Percentiles rank a stretch among this genome's conserved stretches.
Evolutionary conservation across 768 basidiomycete genomes (phyloP).

Genomic region (Hebeloma cylindrosporum): DNA sequence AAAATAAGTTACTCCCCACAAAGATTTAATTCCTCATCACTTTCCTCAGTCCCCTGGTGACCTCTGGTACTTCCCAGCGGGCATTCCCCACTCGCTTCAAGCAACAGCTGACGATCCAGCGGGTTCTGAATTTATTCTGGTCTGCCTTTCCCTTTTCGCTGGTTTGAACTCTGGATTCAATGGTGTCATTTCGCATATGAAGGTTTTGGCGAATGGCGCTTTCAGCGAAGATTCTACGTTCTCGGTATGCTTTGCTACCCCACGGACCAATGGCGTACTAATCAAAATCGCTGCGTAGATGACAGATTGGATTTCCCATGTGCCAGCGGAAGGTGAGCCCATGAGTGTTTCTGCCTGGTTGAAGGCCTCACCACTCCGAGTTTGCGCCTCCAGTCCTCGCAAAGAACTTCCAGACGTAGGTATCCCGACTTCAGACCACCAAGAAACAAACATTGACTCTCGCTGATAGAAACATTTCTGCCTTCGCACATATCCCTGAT

Average conservation of each 20-base stretch:
- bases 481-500: conserved; percentile 55
- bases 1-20: conserved; percentile 1
- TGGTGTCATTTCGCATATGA: neutral
- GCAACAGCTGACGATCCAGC: conserved; percentile 46
- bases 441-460: conserved; percentile 18
- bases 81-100: conserved; percentile 55
- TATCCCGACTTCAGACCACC: neutral
- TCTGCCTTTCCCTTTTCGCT: neutral
- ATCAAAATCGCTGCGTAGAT: conserved; percentile 42
- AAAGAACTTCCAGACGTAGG: conserved; percentile 49
- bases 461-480: conserved; percentile 33
- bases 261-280: neutral
- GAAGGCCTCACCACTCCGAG: conserved; percentile 11
- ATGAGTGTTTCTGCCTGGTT: conserved; percentile 17
- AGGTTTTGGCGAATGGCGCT: conserved; percentile 34
- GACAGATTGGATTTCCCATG: conserved; percentile 66
- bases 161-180: no score
- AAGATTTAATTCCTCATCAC: conserved; percentile 2
- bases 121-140: conserved; percentile 53
- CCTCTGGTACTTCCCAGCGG: conserved; percentile 60
- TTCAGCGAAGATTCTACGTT: conserved; percentile 57
- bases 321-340: conserved; percentile 25
- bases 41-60: conserved; percentile 31
- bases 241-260: conserved; percentile 11
- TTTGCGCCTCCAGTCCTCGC: conserved; percentile 40